Evolutionary conservation across 2,329 filamentous ascomycete genomes (phyloP).

Genomic region (Aureobasidium sp.): DNA sequence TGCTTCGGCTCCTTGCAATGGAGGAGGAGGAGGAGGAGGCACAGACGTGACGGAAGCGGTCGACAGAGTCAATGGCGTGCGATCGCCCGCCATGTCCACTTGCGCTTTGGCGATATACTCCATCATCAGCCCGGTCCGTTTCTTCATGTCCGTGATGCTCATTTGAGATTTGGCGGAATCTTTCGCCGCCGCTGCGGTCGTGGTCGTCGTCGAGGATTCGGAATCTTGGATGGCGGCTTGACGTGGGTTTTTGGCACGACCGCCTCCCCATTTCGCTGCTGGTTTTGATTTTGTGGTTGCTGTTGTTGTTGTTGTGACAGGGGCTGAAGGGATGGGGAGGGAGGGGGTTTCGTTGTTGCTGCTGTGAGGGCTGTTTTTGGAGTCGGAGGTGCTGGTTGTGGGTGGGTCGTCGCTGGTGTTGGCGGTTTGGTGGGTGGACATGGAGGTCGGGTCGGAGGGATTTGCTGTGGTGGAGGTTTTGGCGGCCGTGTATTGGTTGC

Average conservation of each 20-base stretch:
- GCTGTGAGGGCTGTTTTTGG: slow-evolving; percentile 29
- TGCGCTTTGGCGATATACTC: slow-evolving; percentile 88
- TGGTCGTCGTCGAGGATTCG: slow-evolving; percentile 17
- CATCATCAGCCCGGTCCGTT: slow-evolving; percentile 73
- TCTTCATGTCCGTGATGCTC: slow-evolving; percentile 32
- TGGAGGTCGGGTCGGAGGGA: no score
- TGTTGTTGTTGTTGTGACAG: no score
- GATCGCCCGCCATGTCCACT: slow-evolving; percentile 69
- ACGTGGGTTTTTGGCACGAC: slow-evolving; percentile 19
- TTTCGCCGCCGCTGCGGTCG: slow-evolving; percentile 20
- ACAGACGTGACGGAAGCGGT: no score
- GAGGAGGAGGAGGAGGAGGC: no score
- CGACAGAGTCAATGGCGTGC: slow-evolving; percentile 35
- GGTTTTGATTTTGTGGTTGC: slow-evolving; percentile 30
- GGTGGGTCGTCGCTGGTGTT: slow-evolving; percentile 25
- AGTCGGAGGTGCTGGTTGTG: slow-evolving; percentile 23
- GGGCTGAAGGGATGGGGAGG: slow-evolving; percentile 27
- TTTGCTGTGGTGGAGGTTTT: slow-evolving; percentile 41
- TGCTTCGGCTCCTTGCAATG: no score
- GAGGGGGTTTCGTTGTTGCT: slow-evolving; percentile 29
- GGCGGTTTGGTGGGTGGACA: no score
- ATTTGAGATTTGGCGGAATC: no score
- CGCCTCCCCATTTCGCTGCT: slow-evolving; percentile 22
- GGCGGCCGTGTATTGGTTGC: slow-evolving; percentile 69
- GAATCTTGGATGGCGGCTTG: slow-evolving; percentile 28